Evolutionary conservation across 1,284 basidiomycete genomes (phyloP), one percentile per base, ranked within the genome.

Genomic region (Porodaedalea pini): DNA sequence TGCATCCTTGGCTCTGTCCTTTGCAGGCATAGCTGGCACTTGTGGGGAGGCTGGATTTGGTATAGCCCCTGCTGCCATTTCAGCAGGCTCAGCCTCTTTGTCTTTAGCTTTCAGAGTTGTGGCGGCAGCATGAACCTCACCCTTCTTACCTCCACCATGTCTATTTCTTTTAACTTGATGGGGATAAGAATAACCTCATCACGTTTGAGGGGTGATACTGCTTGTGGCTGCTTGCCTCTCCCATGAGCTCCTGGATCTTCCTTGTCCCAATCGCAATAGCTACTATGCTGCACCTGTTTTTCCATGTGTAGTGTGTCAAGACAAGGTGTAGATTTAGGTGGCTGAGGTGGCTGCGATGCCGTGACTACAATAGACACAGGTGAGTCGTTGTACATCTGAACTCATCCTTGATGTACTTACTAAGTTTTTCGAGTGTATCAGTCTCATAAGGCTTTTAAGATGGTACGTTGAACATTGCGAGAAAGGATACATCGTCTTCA

Each of bases 251-350:
- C 65, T 78, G 78, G 6, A 70, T 60, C n/a, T 68, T 62, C 3
- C 61, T 57, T 3, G 66, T 37, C 23, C 63, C 62, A 8, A 66
- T 59, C 56, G 50, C 68, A 66, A 71, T 86, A 86, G 67, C 86
- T 86, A 66, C 88, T 86, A 61, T 81, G 84, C 64, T 83, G 78
- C 0, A 86, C 85, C 3, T 78, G 78, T 66, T 86, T 88, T 69
- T 91, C 86, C 0, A 87, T 87, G 64, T 89, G 90, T 56, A 97
- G 80, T 2, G 92, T 91, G 65, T 94, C 92, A 32, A 97, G 81
- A 23, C 96, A 78, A 0, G 94, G 94, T 0, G 94, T 96, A 0
- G 88, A 88, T 58, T 86, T 92, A 0, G 90, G 87, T 31, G 72
- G 75, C 2, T 82, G 76, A 0, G 76, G 69, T 0, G 80, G 75